phyloP scores from a whole-genome alignment of 2,329 filamentous ascomycete genomes.

The Botryosphaeria dothidea region DNA sequence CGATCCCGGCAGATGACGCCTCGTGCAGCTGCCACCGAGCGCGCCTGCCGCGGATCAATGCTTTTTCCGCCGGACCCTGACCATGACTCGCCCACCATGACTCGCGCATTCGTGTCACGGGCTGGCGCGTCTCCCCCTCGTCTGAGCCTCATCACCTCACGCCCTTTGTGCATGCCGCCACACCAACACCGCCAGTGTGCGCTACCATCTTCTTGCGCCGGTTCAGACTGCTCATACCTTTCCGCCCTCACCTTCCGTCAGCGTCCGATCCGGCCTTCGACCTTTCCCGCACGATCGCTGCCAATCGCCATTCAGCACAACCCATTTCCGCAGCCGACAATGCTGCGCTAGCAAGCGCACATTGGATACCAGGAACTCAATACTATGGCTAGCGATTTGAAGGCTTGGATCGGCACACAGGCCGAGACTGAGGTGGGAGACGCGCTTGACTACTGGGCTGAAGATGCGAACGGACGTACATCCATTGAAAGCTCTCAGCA shows the following conservation, averaged over 20 bases:
- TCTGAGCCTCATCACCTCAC: not conserved
- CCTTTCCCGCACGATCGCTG: too few species aligned
- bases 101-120: not conserved
- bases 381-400: not conserved
- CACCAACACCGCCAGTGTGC: not conserved
- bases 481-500: not conserved
- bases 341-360: too few species aligned
- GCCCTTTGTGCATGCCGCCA: not conserved
- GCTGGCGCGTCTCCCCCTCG: constrained; percentile 3
- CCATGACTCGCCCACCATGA: not conserved
- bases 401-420: not conserved
- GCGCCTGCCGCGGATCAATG: not conserved
- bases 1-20: not conserved
- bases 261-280: not conserved
- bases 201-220: too few species aligned
- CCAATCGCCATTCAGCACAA: too few species aligned
- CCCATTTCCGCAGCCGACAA: too few species aligned
- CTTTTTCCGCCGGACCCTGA: not conserved
- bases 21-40: not conserved
- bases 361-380: too few species aligned
- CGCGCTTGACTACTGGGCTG: not conserved
- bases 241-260: not conserved
- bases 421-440: not conserved
- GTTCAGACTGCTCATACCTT: not conserved
- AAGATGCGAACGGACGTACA: not conserved